Evolutionary conservation across 2,329 filamentous ascomycete genomes (phyloP).

Genomic region (Trichoderma sp.): DNA sequence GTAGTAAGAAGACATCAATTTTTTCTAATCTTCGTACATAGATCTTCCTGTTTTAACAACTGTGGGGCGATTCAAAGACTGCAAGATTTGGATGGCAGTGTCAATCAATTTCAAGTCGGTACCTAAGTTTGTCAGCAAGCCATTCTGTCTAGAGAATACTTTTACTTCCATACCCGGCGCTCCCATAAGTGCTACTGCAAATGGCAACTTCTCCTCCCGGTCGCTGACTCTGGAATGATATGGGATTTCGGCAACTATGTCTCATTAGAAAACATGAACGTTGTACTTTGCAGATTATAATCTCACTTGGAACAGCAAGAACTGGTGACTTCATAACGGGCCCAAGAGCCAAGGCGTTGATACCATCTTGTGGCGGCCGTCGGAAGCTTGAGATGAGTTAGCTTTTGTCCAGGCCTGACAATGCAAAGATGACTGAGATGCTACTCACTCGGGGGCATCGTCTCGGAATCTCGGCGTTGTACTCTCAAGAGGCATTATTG

Average conservation of each 20-base stretch:
- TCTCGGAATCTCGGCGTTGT: background rate
- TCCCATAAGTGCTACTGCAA: background rate
- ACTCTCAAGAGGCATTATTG: background rate
- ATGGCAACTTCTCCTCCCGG: background rate
- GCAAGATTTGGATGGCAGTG: background rate
- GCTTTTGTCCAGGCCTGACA: rapidly evolving
- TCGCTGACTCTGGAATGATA: background rate
- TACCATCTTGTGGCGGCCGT: background rate
- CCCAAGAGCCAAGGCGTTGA: background rate
- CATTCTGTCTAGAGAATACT: background rate
- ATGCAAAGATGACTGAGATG: background rate
- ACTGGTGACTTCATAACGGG: background rate
- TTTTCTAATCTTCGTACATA: background rate
- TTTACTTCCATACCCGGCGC: background rate
- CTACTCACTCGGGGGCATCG: background rate
- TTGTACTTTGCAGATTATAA: background rate
- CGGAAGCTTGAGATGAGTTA: background rate
- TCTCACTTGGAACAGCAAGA: background rate
- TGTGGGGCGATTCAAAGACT: background rate
- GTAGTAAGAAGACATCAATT: too few relatives aligned
- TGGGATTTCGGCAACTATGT: background rate
- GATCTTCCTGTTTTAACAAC: background rate
- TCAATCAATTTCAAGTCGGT: background rate
- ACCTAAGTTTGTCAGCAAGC: background rate
- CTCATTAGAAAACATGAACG: background rate